phyloP scores from a whole-genome alignment of 306 rosid species.

The Pterocarpus macrocarpus region DNA sequence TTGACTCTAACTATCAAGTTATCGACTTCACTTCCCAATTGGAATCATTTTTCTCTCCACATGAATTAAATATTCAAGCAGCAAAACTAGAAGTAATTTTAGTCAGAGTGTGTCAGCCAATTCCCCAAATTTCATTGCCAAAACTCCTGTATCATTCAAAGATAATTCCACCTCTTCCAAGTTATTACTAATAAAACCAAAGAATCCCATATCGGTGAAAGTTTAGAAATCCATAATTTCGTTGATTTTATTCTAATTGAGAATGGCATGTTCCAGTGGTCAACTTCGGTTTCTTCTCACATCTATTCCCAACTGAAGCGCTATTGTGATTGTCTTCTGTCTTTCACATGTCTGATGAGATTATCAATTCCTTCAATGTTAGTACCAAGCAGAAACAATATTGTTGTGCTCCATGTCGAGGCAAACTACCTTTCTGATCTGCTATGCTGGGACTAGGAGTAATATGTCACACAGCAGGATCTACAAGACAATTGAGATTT shows the following conservation, averaged over 20 bases:
- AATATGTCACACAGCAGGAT: conserved; percentile 61
- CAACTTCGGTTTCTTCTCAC: not conserved
- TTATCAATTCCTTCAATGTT: conserved; percentile 54
- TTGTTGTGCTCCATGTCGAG: conserved; percentile 34
- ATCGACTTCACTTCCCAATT: no score
- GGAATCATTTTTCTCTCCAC: no score
- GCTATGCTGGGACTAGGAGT: not conserved
- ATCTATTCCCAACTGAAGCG: not conserved
- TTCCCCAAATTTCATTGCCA: no score
- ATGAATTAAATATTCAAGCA: no score
- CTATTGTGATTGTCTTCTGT: not conserved
- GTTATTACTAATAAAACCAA: not conserved
- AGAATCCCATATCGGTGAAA: not conserved
- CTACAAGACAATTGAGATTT: conserved; percentile 42
- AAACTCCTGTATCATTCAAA: no score
- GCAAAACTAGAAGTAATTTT: no score
- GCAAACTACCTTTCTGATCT: conserved; percentile 39
- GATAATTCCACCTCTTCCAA: not conserved
- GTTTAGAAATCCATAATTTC: not conserved
- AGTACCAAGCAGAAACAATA: conserved; percentile 22
- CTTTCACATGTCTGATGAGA: conserved; percentile 38
- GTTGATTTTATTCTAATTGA: not conserved
- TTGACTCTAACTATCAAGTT: no score
- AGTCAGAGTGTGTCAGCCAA: no score
- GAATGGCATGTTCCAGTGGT: not conserved